Conservation (phyloP, 495 filamentous ascomycete species). For the Penicillium odoratum region DNA sequence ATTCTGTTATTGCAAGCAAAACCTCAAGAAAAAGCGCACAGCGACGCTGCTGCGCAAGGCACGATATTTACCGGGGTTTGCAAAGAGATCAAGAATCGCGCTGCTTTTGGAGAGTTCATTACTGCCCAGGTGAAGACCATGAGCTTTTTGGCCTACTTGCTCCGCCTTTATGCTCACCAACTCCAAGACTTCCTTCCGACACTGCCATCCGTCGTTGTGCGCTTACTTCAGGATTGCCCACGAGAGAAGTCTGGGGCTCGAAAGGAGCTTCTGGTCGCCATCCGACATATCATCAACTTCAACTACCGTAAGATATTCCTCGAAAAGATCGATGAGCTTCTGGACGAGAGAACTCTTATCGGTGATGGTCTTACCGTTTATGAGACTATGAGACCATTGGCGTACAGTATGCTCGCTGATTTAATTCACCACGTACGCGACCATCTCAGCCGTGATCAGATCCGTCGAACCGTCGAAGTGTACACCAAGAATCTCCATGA, state of each 20-base stretch:
- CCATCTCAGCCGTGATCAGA: slow-evolving; percentile 77
- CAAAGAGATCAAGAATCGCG: slow-evolving; percentile 88
- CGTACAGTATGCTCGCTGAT: slow-evolving; percentile 98
- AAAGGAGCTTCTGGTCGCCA: slow-evolving; percentile 94
- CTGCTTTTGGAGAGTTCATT: slow-evolving; percentile 96
- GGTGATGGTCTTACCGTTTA: slow-evolving; percentile 96
- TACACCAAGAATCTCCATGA: slow-evolving; percentile 97
- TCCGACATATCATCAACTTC: slow-evolving; percentile 98
- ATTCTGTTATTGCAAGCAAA: slow-evolving; percentile 87
- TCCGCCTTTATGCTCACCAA: slow-evolving; percentile 84
- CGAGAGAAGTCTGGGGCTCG: slow-evolving; percentile 88
- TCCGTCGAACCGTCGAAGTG: slow-evolving; percentile 90
- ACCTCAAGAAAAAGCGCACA: slow-evolving; percentile 90
- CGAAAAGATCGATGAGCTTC: slow-evolving; percentile 88
- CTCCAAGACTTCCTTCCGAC: slow-evolving; percentile 85
- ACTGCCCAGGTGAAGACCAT: slow-evolving; percentile 99
- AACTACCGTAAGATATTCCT: slow-evolving; percentile 96
- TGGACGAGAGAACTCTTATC: slow-evolving; percentile 90
- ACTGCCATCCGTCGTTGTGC: slow-evolving; percentile 87
- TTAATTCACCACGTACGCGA: slow-evolving; percentile 97
- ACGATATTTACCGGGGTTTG: slow-evolving; percentile 91
- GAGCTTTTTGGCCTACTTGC: slow-evolving; percentile 94
- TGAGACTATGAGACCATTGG: slow-evolving; percentile 91
- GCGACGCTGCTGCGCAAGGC: slow-evolving; percentile 69
- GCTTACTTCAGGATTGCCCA: slow-evolving; percentile 90